These are phyloP conservation scores for Penstemon barbatus DNA, from an alignment of 257 asterid species.

Conservation along the genomic window DNA sequence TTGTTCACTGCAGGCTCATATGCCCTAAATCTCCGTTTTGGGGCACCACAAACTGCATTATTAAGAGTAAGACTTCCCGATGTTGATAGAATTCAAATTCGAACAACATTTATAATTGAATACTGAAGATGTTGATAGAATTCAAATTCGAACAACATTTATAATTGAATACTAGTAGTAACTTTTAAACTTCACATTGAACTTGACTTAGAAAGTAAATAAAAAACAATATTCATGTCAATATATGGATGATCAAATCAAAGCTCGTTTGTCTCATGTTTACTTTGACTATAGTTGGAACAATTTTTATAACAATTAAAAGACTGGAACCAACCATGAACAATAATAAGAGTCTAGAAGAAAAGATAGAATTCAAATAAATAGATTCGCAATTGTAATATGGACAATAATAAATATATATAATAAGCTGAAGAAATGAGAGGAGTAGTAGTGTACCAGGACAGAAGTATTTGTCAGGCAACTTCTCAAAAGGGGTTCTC, in stretches of 20 bases:
- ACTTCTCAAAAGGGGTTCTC: constrained; percentile 87
- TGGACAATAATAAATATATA: background rate
- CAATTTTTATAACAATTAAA: too few relatives aligned
- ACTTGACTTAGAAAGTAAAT: background rate
- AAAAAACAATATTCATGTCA: too few relatives aligned
- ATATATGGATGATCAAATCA: too few relatives aligned
- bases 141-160: too few relatives aligned
- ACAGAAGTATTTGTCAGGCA: constrained; percentile 75
- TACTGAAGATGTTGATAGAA: background rate
- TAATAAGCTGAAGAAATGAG: background rate
- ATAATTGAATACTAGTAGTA: background rate
- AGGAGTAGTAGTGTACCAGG: constrained; percentile 58
- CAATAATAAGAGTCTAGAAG: too few relatives aligned
- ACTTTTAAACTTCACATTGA: too few relatives aligned
- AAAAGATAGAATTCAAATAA: too few relatives aligned
- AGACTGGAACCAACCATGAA: too few relatives aligned
- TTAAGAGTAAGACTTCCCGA: too few relatives aligned
- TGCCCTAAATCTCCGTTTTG: constrained; percentile 78
- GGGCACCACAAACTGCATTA: constrained; percentile 90
- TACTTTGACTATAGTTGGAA: too few relatives aligned
- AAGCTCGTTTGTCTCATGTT: too few relatives aligned
- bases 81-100: background rate
- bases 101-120: too few relatives aligned
- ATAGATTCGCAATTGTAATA: background rate
- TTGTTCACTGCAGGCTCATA: constrained; percentile 70